Evolutionary conservation across 768 basidiomycete genomes (phyloP).

Genomic region (Hypholoma sublateritium): DNA sequence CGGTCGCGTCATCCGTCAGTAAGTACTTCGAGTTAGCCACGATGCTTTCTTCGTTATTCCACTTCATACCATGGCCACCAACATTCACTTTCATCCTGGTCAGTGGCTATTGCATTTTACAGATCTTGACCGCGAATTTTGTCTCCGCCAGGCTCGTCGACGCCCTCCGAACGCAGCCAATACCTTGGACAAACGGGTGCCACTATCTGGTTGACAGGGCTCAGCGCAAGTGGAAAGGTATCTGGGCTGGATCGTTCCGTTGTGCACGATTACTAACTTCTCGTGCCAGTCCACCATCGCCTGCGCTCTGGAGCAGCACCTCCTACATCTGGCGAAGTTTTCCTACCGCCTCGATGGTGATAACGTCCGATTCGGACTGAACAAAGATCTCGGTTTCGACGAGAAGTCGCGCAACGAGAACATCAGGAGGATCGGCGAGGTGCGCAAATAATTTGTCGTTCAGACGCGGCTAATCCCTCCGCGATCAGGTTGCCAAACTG

Average conservation of each 20-base stretch:
- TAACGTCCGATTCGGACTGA: conserved; percentile 92
- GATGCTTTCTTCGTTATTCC: not conserved
- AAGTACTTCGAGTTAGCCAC: not conserved
- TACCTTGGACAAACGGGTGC: conserved; percentile 80
- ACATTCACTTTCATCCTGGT: conserved; percentile 76
- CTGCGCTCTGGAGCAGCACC: conserved; percentile 93
- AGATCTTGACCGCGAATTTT: not conserved
- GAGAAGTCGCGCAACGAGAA: conserved; percentile 92
- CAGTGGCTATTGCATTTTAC: conserved; percentile 6
- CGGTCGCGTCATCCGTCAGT: conserved; percentile 22
- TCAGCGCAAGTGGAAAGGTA: conserved; percentile 95
- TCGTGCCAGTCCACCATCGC: conserved; percentile 85
- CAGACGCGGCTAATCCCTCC: not conserved
- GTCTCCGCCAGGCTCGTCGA: conserved; percentile 64
- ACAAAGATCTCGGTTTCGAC: conserved; percentile 95
- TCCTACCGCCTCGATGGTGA: conserved; percentile 95
- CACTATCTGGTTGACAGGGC: conserved; percentile 96
- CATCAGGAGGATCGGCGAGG: conserved; percentile 96
- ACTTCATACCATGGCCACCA: conserved; percentile 38
- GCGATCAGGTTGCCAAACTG: conserved; percentile 80
- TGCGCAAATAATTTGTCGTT: conserved; percentile 27
- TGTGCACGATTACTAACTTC: not conserved
- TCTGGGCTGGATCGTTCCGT: conserved; percentile 7
- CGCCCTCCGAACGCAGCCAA: conserved; percentile 59
- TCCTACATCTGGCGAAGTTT: conserved; percentile 83